Base-by-base conservation (phyloP, 1,139 yeast species). In the Wickerhamiella infanticola region DNA sequence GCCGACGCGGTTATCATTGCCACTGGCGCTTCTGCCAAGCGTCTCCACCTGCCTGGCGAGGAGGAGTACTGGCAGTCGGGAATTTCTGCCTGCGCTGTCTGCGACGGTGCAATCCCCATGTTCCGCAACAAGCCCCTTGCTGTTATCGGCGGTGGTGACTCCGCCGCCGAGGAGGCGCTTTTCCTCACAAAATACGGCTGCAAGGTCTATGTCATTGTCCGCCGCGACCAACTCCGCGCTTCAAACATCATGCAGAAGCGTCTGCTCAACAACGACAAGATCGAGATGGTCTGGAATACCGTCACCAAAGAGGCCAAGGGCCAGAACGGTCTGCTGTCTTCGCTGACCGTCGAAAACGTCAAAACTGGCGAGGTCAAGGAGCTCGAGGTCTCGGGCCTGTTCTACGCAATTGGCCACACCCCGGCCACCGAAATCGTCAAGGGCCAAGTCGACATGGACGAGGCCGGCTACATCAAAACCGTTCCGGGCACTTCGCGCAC, bases 91-190 rank as follows among this genome's bases (percentile, higher is more conserved):
- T 90, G 98, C 73, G 98, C 98, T 44, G 98, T 90, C 51, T 90
- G 98, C 70, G 98, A 90, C 63, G 98, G 98, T 66, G 98, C 98
- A 36, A 95, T 90, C 41, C 98, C 98, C 58, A 86, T 90, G 60
- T 90, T 90, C 73, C 81, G 97, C 74, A 83, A 90, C 73, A 83
- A 86, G 68, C 97, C 98, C 39, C 75, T 90, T 61, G 97, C 95
- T 18, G 98, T 90, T 48, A 72, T 90, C 58, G 98, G 98, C 51
- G 98, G 98, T 56, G 98, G 98, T 64, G 98, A 90, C 67, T 86
- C 96, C 53, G 98, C 98, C 29, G 94, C 97, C 68, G 98, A 90
- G 70, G 98, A 90, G 70, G 98, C 98, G 24, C 70, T 84, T 54
- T 90, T 90, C 68, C 74, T 90, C 65, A 90, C 98, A 58, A 90